Evolutionary conservation across 2,329 filamentous ascomycete genomes (phyloP).

Genomic region (Trichocomaceae sp.): DNA sequence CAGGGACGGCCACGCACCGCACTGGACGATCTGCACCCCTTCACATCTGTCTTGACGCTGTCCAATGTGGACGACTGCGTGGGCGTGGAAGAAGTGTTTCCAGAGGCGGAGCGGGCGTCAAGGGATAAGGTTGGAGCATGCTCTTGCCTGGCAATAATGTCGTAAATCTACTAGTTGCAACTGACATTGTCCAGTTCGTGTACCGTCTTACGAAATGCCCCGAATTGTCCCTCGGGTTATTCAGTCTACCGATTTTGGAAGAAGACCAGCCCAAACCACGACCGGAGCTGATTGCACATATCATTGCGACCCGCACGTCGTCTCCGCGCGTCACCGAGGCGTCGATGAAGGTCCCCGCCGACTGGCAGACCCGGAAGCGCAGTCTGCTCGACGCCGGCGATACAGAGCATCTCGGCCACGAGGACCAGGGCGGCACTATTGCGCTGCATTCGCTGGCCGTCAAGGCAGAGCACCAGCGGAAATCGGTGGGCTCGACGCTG

Average conservation of each 20-base stretch:
- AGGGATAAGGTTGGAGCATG: slow-evolving; percentile 46
- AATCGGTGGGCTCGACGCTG: slow-evolving; percentile 66
- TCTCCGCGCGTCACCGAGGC: slow-evolving; percentile 61
- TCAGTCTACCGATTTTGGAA: slow-evolving; percentile 53
- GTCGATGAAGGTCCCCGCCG: slow-evolving; percentile 66
- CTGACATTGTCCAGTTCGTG: slow-evolving; percentile 6
- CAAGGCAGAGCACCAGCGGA: slow-evolving; percentile 64
- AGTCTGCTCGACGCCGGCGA: slow-evolving; percentile 27
- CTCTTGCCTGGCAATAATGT: background rate
- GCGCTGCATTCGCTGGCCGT: slow-evolving; percentile 79
- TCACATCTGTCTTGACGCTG: slow-evolving; percentile 63
- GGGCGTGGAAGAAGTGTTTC: slow-evolving; percentile 54
- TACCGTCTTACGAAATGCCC: slow-evolving; percentile 71
- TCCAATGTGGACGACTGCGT: slow-evolving; percentile 49
- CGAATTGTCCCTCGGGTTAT: slow-evolving; percentile 72
- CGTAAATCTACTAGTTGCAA: too few relatives aligned
- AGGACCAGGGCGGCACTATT: slow-evolving; percentile 65
- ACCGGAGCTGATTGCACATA: slow-evolving; percentile 65
- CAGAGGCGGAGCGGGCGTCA: slow-evolving; percentile 50
- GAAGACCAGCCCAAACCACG: slow-evolving; percentile 53
- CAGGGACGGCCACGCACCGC: slow-evolving; percentile 29
- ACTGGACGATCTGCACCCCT: slow-evolving; percentile 60
- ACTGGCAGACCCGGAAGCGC: slow-evolving; percentile 53
- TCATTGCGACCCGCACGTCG: slow-evolving; percentile 66
- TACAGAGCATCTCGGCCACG: slow-evolving; percentile 56